Percentiles rank a stretch among this genome's conserved stretches.
These are phyloP conservation scores for Pezizomycotina sp. DNA, from an alignment of 2,329 filamentous ascomycete species.

Conservation along the genomic window DNA sequence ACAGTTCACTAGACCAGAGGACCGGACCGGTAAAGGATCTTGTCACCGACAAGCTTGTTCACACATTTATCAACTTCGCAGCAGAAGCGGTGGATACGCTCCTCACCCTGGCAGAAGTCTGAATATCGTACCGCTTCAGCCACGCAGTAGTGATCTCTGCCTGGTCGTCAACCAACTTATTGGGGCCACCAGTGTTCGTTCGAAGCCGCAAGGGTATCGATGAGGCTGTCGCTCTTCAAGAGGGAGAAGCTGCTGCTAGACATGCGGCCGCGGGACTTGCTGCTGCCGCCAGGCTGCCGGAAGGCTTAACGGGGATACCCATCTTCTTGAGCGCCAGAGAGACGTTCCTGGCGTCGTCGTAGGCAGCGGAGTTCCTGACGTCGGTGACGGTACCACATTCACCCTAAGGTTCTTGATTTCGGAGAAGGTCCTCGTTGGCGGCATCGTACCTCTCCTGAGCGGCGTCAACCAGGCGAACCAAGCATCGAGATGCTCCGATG, in stretches of 20 bases:
- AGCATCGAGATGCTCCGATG: slow-evolving; percentile 61
- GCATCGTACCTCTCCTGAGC: slow-evolving; percentile 63
- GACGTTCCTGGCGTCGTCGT: slow-evolving; percentile 73
- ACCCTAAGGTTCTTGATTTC: slow-evolving; percentile 59
- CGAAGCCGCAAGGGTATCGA: slow-evolving; percentile 69
- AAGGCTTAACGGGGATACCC: slow-evolving; percentile 43
- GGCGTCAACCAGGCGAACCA: slow-evolving; percentile 70
- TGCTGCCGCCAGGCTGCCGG: slow-evolving; percentile 24
- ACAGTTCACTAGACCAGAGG: slow-evolving; percentile 82
- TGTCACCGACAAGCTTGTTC: slow-evolving; percentile 68
- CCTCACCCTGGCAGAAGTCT: slow-evolving; percentile 88
- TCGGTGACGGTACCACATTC: slow-evolving; percentile 98
- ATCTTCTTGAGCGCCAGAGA: slow-evolving; percentile 81
- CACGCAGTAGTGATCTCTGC: slow-evolving; percentile 69
- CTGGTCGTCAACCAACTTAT: slow-evolving; percentile 92
- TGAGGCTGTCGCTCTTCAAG: slow-evolving; percentile 32
- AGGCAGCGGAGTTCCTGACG: slow-evolving; percentile 74
- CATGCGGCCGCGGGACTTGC: slow-evolving; percentile 22
- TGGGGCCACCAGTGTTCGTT: slow-evolving; percentile 76
- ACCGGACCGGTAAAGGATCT: slow-evolving; percentile 66
- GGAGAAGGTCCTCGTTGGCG: slow-evolving; percentile 58
- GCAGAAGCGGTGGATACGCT: slow-evolving; percentile 84
- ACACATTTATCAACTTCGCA: slow-evolving; percentile 79
- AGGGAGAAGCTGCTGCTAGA: slow-evolving; percentile 25
- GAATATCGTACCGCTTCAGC: slow-evolving; percentile 64